Base-by-base conservation (phyloP, 306 rosid genomes). In the Lathyrus sativus region DNA sequence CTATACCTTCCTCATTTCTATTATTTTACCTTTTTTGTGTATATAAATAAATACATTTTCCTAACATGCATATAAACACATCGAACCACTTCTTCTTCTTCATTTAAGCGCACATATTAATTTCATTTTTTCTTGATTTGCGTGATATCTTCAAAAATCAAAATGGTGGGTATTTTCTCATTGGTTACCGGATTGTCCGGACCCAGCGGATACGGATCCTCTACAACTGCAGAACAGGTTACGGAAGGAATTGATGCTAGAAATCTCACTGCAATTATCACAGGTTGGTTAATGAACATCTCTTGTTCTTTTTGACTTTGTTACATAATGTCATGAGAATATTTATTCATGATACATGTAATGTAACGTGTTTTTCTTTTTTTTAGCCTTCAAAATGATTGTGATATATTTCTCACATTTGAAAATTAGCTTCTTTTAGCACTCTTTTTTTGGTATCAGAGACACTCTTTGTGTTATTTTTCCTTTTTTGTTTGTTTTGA, bases 171-270 rank as follows among this genome's bases (percentile, higher is more conserved):
- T 0, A 76, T 88, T 45, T 62, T 90, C 37, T 82, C 99, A 0
- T 69, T 85, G 71, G 35, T 85, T 0, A 90, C 97, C 0, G 99
- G 97, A 65, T 74, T 80, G 77, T 69, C 83, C 0, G 99, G 99
- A 5, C 75, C 79, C 0, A 93, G 92, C 71, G 99, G 99, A 9
- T 90, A 85, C 33, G 99, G 97, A 74, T 93, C 97, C 14, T 82
- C 97, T 42, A 84, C 99, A 6, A 93, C 97, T 0, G 99, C 97
- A 6, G 97, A 88, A 72, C 79, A 85, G 29, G 96, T 93, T 12
- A 84, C 92, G 0, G 50, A 81, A 22, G 97, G 96, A 72, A 83
- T 93, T 51, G 92, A 90, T 67, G 97, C 90, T 11, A 67, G 56
- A 38, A 78, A 75, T 15, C 84, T 88, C 67, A 90, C 97, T 11